phyloP scores from a whole-genome alignment of 192 early-diverging fungal species.

The Coemansia asiatica region DNA sequence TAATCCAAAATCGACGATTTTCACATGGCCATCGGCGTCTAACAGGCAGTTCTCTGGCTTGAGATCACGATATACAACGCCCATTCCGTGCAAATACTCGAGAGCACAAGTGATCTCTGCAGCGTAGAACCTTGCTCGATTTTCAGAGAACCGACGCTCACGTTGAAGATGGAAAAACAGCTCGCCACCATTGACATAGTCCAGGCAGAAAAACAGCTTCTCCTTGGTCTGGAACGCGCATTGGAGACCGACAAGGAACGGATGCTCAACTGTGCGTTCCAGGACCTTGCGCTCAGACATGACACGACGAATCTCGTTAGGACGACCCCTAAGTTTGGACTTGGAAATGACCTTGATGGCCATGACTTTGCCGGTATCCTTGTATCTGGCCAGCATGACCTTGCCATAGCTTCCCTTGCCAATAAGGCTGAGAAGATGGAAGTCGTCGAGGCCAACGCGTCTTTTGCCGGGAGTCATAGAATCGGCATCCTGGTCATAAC shows the following conservation, averaged over 20 bases:
- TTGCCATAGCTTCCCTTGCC: slow-evolving; percentile 78
- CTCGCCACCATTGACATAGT: slow-evolving; percentile 78
- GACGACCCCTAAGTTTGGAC: slow-evolving; percentile 63
- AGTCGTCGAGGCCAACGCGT: slow-evolving; percentile 57
- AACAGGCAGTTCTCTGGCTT: slow-evolving; percentile 87
- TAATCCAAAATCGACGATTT: slow-evolving; percentile 97
- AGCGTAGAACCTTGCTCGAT: slow-evolving; percentile 62
- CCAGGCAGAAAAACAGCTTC: slow-evolving; percentile 70
- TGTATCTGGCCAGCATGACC: slow-evolving; percentile 73
- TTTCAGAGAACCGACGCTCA: slow-evolving; percentile 64
- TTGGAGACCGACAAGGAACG: slow-evolving; percentile 63
- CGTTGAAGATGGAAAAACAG: slow-evolving; percentile 73
- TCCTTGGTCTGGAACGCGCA: slow-evolving; percentile 65
- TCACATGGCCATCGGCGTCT: slow-evolving; percentile 73
- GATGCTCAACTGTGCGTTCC: slow-evolving; percentile 29
- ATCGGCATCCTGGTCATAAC: not conserved
- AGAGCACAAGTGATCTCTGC: slow-evolving; percentile 59
- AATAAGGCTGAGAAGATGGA: slow-evolving; percentile 71
- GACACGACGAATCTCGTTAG: slow-evolving; percentile 63
- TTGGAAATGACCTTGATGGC: slow-evolving; percentile 78
- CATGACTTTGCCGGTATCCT: slow-evolving; percentile 64
- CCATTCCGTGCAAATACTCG: slow-evolving; percentile 84
- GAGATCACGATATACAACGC: slow-evolving; percentile 85
- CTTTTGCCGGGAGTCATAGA: slow-evolving; percentile 15
- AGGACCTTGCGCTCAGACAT: slow-evolving; percentile 63